phyloP scores from a whole-genome alignment of 106 monocot genomes.

The Dactylorhiza incarnata region DNA sequence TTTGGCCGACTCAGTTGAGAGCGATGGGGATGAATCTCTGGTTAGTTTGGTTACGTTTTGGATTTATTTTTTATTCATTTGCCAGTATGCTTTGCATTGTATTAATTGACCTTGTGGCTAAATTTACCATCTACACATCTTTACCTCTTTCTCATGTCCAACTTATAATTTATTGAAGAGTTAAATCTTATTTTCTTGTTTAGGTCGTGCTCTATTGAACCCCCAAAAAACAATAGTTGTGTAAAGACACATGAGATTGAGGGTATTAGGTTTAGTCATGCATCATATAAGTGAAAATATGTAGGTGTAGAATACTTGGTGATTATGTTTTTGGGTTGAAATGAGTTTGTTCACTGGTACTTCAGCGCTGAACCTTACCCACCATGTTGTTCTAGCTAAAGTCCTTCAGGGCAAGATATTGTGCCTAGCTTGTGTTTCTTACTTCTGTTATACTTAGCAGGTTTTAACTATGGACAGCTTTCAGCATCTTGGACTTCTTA shows the following conservation, averaged over 20 bases:
- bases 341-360: too few relatives aligned
- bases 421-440: background rate
- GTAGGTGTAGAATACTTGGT: too few relatives aligned
- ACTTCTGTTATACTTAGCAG: constrained; percentile 24
- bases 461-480: constrained; percentile 72
- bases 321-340: too few relatives aligned
- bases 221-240: background rate
- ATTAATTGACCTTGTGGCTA: background rate
- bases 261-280: too few relatives aligned
- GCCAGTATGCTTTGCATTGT: background rate
- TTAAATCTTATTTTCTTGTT: background rate
- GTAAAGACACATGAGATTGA: too few relatives aligned
- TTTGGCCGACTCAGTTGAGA: constrained; percentile 64
- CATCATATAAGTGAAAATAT: too few relatives aligned
- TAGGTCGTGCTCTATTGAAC: background rate
- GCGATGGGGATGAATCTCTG: constrained; percentile 69
- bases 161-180: background rate
- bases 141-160: background rate
- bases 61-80: background rate
- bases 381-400: background rate
- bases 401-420: background rate
- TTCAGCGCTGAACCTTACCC: too few relatives aligned
- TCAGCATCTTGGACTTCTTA: constrained; percentile 72
- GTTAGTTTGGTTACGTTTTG: constrained; percentile 33
- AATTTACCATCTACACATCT: background rate